A percentile compares a stretch with the other conserved stretches of the same genome.
Evolutionary conservation across 2,329 filamentous ascomycete species (phyloP).

Genomic region (Ceratocystis cacaofunesta): DNA sequence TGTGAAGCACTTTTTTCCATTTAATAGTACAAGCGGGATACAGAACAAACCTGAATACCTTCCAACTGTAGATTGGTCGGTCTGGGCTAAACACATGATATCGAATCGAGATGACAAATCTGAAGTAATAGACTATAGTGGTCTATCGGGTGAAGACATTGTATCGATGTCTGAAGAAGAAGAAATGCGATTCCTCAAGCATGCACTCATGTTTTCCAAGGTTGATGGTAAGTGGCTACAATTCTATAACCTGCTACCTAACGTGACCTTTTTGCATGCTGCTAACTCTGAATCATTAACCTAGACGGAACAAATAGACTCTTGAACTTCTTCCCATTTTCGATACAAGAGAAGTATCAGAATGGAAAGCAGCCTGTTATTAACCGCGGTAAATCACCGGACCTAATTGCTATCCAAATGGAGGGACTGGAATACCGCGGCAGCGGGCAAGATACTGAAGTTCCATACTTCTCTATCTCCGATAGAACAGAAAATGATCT

Average conservation of each 20-base stretch:
- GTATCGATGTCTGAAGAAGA: conserved; percentile 44
- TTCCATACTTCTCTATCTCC: conserved; percentile 7
- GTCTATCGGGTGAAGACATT: conserved; percentile 47
- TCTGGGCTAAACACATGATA: conserved; percentile 34
- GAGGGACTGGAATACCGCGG: not conserved
- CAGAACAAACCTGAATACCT: conserved; percentile 18
- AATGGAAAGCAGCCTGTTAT: not conserved
- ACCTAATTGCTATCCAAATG: not conserved
- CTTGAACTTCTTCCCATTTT: conserved; percentile 11
- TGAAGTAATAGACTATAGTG: conserved; percentile 29
- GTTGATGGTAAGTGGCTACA: conserved; percentile 1
- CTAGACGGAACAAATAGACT: conserved; percentile 6
- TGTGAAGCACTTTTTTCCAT: conserved; percentile 65
- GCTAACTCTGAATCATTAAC: not conserved
- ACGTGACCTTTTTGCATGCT: not conserved
- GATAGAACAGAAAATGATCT: conserved; percentile 15
- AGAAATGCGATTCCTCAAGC: conserved; percentile 49
- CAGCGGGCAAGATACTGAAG: not conserved
- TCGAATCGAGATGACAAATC: conserved; percentile 20
- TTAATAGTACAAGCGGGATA: conserved; percentile 35
- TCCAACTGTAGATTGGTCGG: conserved; percentile 48
- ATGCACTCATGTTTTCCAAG: conserved; percentile 22
- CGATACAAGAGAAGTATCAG: not conserved
- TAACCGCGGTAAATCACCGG: not conserved
- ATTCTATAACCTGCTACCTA: not conserved